These are phyloP conservation scores for Puccinia horiana DNA, from an alignment of 1,284 basidiomycete species.

Conservation along the genomic window DNA sequence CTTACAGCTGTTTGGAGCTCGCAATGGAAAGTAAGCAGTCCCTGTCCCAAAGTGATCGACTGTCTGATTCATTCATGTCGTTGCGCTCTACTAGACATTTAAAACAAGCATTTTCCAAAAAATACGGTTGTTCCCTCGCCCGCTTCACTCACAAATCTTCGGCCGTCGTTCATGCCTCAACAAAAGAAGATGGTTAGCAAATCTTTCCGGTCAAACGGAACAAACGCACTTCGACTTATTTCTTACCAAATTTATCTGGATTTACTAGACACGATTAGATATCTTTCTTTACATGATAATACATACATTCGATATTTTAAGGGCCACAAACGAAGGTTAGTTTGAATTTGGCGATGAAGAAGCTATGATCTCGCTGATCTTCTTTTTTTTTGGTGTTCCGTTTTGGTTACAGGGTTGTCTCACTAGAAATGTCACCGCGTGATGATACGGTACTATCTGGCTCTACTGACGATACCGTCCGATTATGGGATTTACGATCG, in stretches of 20 bases:
- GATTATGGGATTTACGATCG: conserved; percentile 89
- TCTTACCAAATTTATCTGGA: not conserved
- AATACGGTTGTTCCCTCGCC: conserved; percentile 92
- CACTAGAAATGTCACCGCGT: conserved; percentile 84
- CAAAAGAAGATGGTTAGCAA: conserved; percentile 75
- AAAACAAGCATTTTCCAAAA: conserved; percentile 84
- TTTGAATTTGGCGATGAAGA: conserved; percentile 2
- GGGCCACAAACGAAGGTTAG: conserved; percentile 76
- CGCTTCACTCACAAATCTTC: conserved; percentile 88
- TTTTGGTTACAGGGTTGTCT: conserved; percentile 67
- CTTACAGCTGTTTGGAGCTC: conserved; percentile 83
- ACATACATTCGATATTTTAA: conserved; percentile 92
- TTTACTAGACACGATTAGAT: conserved; percentile 73
- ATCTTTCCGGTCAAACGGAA: not conserved
- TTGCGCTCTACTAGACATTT: conserved; percentile 64
- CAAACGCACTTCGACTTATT: not conserved
- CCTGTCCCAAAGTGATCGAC: conserved; percentile 50
- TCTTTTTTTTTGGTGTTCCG: not conserved
- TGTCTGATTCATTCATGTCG: not conserved
- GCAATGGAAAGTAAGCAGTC: conserved; percentile 81
- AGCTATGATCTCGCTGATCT: not conserved
- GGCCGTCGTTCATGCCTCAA: conserved; percentile 84
- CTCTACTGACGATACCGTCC: conserved; percentile 89
- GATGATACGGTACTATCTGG: conserved; percentile 95
- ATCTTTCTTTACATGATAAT: conserved; percentile 93